phyloP scores from a whole-genome alignment of 2,329 filamentous ascomycete genomes.

The Septoria petroselini region DNA sequence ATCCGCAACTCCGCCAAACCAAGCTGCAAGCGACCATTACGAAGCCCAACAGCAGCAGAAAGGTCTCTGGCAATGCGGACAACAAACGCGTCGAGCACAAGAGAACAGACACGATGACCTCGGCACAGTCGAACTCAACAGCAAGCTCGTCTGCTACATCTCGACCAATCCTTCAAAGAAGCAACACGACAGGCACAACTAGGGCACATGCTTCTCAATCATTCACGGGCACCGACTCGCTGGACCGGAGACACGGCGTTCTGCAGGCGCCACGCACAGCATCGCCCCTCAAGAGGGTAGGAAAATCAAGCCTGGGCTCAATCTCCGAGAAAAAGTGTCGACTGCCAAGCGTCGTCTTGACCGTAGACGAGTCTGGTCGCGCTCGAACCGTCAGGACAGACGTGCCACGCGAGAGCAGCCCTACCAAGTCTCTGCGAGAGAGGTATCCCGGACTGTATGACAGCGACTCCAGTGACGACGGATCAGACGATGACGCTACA shows the following conservation, averaged over 20 bases:
- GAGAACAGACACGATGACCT: constrained; percentile 42
- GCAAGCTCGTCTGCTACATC: constrained; percentile 18
- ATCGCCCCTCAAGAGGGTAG: constrained; percentile 49
- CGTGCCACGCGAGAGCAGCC: constrained; percentile 35
- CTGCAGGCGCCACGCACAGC: constrained; percentile 43
- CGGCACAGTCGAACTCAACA: constrained; percentile 37
- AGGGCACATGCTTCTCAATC: constrained; percentile 26
- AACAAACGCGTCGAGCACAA: constrained; percentile 35
- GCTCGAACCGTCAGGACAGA: constrained; percentile 41
- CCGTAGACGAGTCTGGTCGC: constrained; percentile 48
- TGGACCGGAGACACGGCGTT: constrained; percentile 32
- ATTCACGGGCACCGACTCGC: constrained; percentile 31
- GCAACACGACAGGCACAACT: constrained; percentile 45
- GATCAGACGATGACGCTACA: constrained; percentile 30
- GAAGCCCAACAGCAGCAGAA: constrained; percentile 22
- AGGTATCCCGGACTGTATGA: constrained; percentile 49
- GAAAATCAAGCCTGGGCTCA: constrained; percentile 42
- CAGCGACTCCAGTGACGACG: constrained; percentile 35
- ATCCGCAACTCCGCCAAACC: constrained; percentile 27
- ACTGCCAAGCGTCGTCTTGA: constrained; percentile 43
- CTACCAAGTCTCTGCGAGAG: constrained; percentile 37
- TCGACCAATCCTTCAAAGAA: constrained; percentile 40
- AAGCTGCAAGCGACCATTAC: constrained; percentile 29
- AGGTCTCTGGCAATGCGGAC: constrained; percentile 32
- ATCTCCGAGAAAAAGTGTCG: constrained; percentile 45